Evolutionary conservation across 352 stramenopile species (phyloP).

Genomic region (Peronospora tabacina): DNA sequence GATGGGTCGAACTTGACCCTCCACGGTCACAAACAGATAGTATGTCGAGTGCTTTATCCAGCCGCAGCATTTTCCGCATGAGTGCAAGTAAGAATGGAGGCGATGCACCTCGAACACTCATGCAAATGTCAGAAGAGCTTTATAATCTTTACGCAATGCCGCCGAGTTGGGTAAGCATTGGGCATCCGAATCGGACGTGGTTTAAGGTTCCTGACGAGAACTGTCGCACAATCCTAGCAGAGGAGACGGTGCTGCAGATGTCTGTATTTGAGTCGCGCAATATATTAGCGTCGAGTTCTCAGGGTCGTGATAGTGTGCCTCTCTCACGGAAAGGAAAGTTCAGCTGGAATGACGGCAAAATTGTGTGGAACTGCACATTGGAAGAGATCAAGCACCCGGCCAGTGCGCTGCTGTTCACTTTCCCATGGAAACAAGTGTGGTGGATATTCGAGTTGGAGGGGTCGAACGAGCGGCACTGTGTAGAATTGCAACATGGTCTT

Average conservation of each 20-base stretch:
- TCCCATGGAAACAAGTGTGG: conserved; percentile 84
- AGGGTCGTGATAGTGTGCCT: conserved; percentile 60
- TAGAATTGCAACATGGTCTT: conserved; percentile 74
- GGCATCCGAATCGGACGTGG: conserved; percentile 70
- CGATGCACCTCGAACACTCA: conserved; percentile 29
- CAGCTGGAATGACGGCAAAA: conserved; percentile 38
- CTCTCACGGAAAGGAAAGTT: conserved; percentile 49
- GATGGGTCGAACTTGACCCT: conserved; percentile 57
- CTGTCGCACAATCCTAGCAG: conserved; percentile 52
- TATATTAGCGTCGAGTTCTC: conserved; percentile 60
- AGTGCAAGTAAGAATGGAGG: conserved; percentile 15
- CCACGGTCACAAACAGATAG: conserved; percentile 20
- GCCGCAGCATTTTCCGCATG: conserved; percentile 20
- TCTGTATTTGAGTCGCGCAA: conserved; percentile 64
- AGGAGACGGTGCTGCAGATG: conserved; percentile 70
- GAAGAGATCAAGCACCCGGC: conserved; percentile 82
- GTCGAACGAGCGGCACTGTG: conserved; percentile 43
- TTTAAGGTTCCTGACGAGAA: conserved; percentile 73
- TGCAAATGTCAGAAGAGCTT: conserved; percentile 63
- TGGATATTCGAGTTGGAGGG: conserved; percentile 67
- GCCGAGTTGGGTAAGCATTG: conserved; percentile 73
- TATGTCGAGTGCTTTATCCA: conserved; percentile 17
- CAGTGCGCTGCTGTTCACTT: conserved; percentile 72
- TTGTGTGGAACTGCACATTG: conserved; percentile 53
- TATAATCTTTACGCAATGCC: conserved; percentile 75